Conservation (phyloP, 352 stramenopile species). For the Pythium volutum region DNA sequence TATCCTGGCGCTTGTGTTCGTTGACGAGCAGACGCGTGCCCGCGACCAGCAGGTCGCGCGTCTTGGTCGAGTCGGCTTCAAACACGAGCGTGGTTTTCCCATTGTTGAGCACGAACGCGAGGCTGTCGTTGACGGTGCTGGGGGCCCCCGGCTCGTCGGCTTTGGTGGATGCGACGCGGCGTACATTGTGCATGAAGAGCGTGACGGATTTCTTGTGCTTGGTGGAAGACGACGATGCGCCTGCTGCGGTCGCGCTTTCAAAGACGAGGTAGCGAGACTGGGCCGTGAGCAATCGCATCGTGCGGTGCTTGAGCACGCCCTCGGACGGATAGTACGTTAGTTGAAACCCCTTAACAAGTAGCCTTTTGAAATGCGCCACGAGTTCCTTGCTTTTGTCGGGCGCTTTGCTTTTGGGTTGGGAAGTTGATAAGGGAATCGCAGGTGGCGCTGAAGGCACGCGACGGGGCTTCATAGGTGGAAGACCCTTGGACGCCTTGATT, state of each 20-base stretch:
- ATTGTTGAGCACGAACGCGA: constrained; percentile 55
- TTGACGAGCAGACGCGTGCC: constrained; percentile 57
- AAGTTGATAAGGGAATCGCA: neutral
- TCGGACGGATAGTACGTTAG: constrained; percentile 55
- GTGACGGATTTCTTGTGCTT: constrained; percentile 52
- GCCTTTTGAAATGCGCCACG: constrained; percentile 69
- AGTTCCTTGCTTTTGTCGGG: constrained; percentile 59
- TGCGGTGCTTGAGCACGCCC: constrained; percentile 44
- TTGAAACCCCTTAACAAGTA: constrained; percentile 61
- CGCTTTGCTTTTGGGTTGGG: neutral
- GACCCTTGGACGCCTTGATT: constrained; percentile 2
- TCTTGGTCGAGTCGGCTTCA: constrained; percentile 63
- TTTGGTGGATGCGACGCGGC: constrained; percentile 33
- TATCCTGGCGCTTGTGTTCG: constrained; percentile 52
- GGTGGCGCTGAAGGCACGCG: constrained; percentile 12
- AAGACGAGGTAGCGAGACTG: constrained; percentile 58
- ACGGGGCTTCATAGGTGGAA: constrained; percentile 5
- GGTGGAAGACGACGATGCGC: neutral
- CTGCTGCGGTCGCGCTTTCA: constrained; percentile 28
- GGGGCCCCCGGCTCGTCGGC: neutral
- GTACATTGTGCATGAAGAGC: constrained; percentile 57
- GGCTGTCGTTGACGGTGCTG: constrained; percentile 22
- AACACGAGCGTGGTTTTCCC: constrained; percentile 61
- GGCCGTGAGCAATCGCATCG: constrained; percentile 33
- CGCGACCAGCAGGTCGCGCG: constrained; percentile 59